These are phyloP conservation scores for Mycena galericulata DNA, from an alignment of 768 basidiomycete species.

Conservation along the genomic window DNA sequence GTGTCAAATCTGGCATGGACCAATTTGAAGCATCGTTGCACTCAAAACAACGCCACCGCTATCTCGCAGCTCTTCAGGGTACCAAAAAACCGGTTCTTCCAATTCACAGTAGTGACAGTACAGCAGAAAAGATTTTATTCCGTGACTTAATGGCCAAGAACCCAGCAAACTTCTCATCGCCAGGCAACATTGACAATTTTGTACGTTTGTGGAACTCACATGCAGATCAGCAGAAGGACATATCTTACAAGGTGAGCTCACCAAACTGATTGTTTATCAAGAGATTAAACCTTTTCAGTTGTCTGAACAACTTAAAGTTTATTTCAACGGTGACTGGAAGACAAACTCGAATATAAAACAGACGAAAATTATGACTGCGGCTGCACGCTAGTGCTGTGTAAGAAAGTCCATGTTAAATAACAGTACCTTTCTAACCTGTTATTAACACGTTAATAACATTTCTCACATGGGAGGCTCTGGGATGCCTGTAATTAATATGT, in stretches of 20 bases:
- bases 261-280: too few relatives aligned
- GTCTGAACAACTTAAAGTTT: conserved; percentile 1
- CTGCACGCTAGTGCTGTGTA: too few relatives aligned
- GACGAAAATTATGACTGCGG: not conserved
- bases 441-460: too few relatives aligned
- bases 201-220: not conserved
- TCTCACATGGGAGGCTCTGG: too few relatives aligned
- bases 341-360: not conserved
- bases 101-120: not conserved
- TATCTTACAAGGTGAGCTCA: conserved; percentile 1
- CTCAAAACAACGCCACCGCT: too few relatives aligned
- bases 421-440: too few relatives aligned
- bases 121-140: conserved; percentile 5
- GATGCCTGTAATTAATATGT: too few relatives aligned
- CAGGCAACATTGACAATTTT: not conserved
- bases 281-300: not conserved
- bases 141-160: not conserved
- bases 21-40: not conserved
- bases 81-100: conserved; percentile 17
- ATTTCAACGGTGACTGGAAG: conserved; percentile 4
- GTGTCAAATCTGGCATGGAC: conserved; percentile 4
- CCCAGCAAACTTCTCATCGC: not conserved
- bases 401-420: too few relatives aligned
- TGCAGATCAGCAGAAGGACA: not conserved
- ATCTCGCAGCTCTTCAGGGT: conserved; percentile 13